Percentiles rank a stretch among this genome's conserved stretches.
Evolutionary conservation across 2,329 filamentous ascomycete species (phyloP).

Genomic region (Leptographium galeiforme): DNA sequence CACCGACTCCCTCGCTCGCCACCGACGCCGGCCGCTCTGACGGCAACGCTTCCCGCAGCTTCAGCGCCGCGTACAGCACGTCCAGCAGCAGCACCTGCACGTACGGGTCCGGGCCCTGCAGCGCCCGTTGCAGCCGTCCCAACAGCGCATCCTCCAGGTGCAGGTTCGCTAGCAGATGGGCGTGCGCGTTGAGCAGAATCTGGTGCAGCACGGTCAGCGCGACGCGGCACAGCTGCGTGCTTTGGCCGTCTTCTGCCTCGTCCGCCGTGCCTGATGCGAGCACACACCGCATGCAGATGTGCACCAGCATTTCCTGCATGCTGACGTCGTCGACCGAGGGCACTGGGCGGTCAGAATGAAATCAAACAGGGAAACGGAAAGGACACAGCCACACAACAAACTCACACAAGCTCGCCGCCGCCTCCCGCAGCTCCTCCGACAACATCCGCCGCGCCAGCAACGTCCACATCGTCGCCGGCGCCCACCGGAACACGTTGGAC

Average conservation of each 20-base stretch:
- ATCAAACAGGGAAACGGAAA: too few relatives aligned
- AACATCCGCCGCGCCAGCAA: conserved; percentile 52
- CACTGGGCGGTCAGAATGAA: background rate
- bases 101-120: conserved; percentile 49
- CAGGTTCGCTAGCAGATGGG: conserved; percentile 42
- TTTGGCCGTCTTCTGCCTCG: conserved; percentile 28
- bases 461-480: conserved; percentile 56
- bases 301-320: conserved; percentile 55
- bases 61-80: conserved; percentile 61
- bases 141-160: conserved; percentile 61
- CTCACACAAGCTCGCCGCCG: conserved; percentile 36
- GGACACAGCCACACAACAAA: conserved; percentile 17
- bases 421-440: conserved; percentile 29
- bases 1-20: conserved; percentile 19
- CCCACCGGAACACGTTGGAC: conserved; percentile 56
- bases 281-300: conserved; percentile 52
- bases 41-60: conserved; percentile 38
- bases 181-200: conserved; percentile 51
- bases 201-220: conserved; percentile 58
- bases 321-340: conserved; percentile 38
- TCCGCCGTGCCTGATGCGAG: conserved; percentile 18
- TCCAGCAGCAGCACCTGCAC: conserved; percentile 69
- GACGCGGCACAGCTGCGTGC: conserved; percentile 56
- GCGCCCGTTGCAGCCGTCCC: conserved; percentile 48
- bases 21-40: conserved; percentile 25